Evolutionary conservation across 257 asterid genomes (phyloP), one percentile per base, ranked within the genome.

Genomic region (Penstemon eatonii): DNA sequence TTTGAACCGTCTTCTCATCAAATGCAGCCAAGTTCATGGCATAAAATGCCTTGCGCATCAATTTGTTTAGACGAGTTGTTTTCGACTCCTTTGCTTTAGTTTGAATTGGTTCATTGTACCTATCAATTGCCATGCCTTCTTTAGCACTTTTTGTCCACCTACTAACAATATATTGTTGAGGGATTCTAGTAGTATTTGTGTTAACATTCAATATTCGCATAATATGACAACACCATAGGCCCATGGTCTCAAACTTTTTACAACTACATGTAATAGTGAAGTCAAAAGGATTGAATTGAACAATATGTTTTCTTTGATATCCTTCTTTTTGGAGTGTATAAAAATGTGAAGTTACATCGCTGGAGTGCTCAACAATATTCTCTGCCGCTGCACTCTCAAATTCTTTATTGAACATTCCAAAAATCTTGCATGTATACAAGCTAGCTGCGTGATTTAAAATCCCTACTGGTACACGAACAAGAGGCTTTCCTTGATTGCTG

Each of bases 61-160:
- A 61, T n/a, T 43, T 8, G 50, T 25, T 41, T 3, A 43, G 12
- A 7, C 66, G n/a, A 6, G 40, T 40, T 41, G 39, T 40, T 43
- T 39, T 39, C 12, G 51, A 19, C 18, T 12, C 51, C 66, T 42
- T 43, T 41, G 10, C 2, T 8, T 13, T 18, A 44, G 18, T 11
- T 7, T 15, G 49, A 60, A 5, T 60, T 7, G 25, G 45, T 42
- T 7, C 15, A 2, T 40, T 11, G 7, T 11, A 4, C 12, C 33
- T 61, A 61, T 43, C 66, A 7, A 8, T 55, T 4, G 10, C 4
- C 47, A 61, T 42, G 12, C 66, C 13, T 42, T 61, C 50, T 19
- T 61, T 61, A 4, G 40, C 54, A n/a, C 5, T 18, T 61, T 61
- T 61, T n/a, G 66, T 42, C 52, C 52, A 61, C n/a, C 66, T 43